Conservation (phyloP, 495 filamentous ascomycete genomes). For the Thermothielavioides terrestris region DNA sequence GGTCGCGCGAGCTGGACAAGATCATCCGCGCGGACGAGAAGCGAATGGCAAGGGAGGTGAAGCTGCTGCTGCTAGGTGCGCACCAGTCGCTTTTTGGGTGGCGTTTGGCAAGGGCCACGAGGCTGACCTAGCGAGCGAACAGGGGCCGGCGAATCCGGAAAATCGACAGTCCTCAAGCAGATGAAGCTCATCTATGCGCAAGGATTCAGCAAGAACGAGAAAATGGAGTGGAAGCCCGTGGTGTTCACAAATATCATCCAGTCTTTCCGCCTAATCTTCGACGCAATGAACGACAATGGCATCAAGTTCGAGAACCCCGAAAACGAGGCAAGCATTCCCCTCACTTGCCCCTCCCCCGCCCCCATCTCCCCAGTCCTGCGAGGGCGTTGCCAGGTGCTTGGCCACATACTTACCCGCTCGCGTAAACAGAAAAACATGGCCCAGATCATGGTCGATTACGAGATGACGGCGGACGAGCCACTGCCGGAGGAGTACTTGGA, state of each 20-base stretch:
- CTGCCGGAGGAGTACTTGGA: conserved; percentile 60
- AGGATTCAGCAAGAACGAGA: conserved; percentile 85
- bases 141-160: conserved; percentile 97
- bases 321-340: conserved; percentile 73
- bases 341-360: no score
- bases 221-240: conserved; percentile 85
- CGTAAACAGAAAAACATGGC: conserved; percentile 44
- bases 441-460: conserved; percentile 52
- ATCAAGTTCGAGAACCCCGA: conserved; percentile 67
- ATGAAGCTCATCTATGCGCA: conserved; percentile 97
- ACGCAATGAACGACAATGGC: conserved; percentile 83
- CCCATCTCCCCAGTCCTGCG: no score
- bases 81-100: conserved; percentile 8
- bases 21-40: conserved; percentile 74
- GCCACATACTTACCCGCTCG: not conserved
- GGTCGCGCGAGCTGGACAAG: conserved; percentile 65
- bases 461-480: conserved; percentile 67
- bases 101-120: not conserved
- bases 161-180: conserved; percentile 97
- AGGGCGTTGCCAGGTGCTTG: no score
- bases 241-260: conserved; percentile 89
- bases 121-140: conserved; percentile 3
- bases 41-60: conserved; percentile 67
- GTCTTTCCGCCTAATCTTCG: conserved; percentile 80
- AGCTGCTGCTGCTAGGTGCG: conserved; percentile 73